Percentiles rank a stretch among this genome's conserved stretches.
phyloP scores from a whole-genome alignment of 805 yeast genomes.

The Ogataea kodamae region DNA sequence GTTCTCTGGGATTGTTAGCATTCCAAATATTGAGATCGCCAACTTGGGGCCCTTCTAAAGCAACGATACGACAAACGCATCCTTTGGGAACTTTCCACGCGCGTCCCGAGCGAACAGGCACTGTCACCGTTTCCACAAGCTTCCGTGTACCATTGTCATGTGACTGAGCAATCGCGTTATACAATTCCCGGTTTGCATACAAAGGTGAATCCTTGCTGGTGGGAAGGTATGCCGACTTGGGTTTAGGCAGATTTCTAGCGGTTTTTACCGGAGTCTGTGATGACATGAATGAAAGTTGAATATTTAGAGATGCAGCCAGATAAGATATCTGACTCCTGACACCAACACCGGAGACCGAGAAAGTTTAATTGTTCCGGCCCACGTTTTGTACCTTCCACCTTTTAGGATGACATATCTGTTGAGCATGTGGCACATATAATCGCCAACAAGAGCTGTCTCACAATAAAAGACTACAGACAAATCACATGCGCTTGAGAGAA shows the following conservation, averaged over 20 bases:
- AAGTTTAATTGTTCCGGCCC: no score
- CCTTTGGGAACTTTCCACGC: conserved; percentile 65
- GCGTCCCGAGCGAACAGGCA: conserved; percentile 55
- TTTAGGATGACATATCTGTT: no score
- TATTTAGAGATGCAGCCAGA: no score
- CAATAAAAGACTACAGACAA: background rate
- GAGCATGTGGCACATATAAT: no score
- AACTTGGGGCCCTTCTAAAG: conserved; percentile 70
- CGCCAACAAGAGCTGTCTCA: background rate
- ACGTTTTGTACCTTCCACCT: no score
- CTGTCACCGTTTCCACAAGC: conserved; percentile 38
- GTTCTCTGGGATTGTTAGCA: conserved; percentile 55
- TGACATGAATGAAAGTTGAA: no score
- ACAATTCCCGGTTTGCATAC: conserved; percentile 47
- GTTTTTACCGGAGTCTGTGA: conserved; percentile 21
- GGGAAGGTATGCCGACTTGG: conserved; percentile 56
- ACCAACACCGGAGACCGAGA: no score
- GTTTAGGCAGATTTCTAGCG: conserved; percentile 33
- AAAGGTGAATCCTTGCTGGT: conserved; percentile 47
- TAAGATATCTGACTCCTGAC: no score
- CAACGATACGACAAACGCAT: conserved; percentile 53
- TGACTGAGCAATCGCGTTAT: conserved; percentile 39
- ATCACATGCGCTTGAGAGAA: background rate
- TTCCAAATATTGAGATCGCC: conserved; percentile 69
- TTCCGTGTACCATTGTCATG: conserved; percentile 38